These are phyloP conservation scores for Kockovaella imperatae DNA, from an alignment of 768 basidiomycete genomes.

Conservation along the genomic window DNA sequence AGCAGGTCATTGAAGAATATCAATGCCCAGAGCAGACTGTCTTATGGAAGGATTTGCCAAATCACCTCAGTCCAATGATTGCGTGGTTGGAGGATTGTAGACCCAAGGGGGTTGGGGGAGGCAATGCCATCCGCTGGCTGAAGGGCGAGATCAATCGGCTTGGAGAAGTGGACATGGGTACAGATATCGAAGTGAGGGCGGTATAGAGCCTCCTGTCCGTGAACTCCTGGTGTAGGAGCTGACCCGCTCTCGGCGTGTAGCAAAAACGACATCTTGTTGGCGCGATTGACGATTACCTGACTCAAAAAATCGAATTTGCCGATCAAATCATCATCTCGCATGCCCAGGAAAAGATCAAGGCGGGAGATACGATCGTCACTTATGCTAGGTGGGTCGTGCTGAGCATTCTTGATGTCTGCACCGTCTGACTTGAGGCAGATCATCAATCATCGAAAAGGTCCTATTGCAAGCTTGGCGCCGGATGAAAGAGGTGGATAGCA, in stretches of 20 bases:
- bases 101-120: conserved; percentile 44
- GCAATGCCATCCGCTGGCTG: conserved; percentile 52
- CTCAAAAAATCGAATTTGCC: conserved; percentile 85
- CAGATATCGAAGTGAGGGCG: conserved; percentile 82
- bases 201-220: neutral
- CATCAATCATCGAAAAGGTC: conserved; percentile 87
- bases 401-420: neutral
- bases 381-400: conserved; percentile 64
- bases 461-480: conserved; percentile 57
- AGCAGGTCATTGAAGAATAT: conserved; percentile 58
- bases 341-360: conserved; percentile 85
- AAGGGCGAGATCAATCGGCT: conserved; percentile 90
- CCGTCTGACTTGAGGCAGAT: conserved; percentile 50
- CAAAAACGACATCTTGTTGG: conserved; percentile 76
- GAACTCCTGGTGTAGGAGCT: neutral
- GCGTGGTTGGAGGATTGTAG: conserved; percentile 31
- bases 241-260: conserved; percentile 46
- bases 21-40: conserved; percentile 28
- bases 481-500: conserved; percentile 47
- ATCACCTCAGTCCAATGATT: conserved; percentile 33
- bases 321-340: conserved; percentile 86
- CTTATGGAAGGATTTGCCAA: conserved; percentile 27
- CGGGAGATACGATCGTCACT: conserved; percentile 84
- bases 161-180: conserved; percentile 58
- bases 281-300: conserved; percentile 87